Base-by-base conservation (phyloP, 1,284 basidiomycete genomes). In the Stereum hirsutum region DNA sequence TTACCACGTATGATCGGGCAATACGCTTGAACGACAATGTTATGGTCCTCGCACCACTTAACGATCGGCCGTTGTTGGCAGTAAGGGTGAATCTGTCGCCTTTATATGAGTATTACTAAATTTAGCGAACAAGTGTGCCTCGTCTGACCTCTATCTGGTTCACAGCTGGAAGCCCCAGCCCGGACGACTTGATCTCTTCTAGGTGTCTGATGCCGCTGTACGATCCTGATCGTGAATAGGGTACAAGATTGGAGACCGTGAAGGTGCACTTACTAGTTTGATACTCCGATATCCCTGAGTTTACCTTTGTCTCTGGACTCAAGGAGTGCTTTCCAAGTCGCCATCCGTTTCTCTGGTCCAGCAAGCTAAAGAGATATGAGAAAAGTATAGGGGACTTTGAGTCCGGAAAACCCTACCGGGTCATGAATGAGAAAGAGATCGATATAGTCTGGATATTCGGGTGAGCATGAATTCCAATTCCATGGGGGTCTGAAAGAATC, bases 381-480 rank as follows among this genome's bases (percentile, higher is more conserved):
- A n/a, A n/a, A n/a, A n/a, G n/a, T n/a, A n/a, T n/a, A n/a, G n/a
- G n/a, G n/a, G n/a, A n/a, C n/a, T n/a, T n/a, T n/a, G n/a, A n/a
- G n/a, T n/a, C n/a, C n/a, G n/a, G n/a, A n/a, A n/a, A n/a, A n/a
- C n/a, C n/a, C n/a, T n/a, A n/a, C 51, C 2, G 72, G 63, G 46
- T 66, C 66, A 49, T 81, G 77, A 33, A 79, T 68, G 20, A 81
- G 59, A 53, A 72, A 72, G 14, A 81, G 59, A 49, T 80, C 78
- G 45, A 76, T 61, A 54, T 75, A 74, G 14, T 62, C 64, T 65
- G 48, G 11, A 10, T 17, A 3, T 25, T 8, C 6, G 20, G 28
- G 6, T 4, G 28, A 6, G 33, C 26, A 25, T 11, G 38, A 20
- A 14, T 26, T 31, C 5, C n/a, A 27, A 8, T 24, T 20, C 17